Conservation (phyloP, 169 alveolate species). For the Plasmodium ovale region DNA sequence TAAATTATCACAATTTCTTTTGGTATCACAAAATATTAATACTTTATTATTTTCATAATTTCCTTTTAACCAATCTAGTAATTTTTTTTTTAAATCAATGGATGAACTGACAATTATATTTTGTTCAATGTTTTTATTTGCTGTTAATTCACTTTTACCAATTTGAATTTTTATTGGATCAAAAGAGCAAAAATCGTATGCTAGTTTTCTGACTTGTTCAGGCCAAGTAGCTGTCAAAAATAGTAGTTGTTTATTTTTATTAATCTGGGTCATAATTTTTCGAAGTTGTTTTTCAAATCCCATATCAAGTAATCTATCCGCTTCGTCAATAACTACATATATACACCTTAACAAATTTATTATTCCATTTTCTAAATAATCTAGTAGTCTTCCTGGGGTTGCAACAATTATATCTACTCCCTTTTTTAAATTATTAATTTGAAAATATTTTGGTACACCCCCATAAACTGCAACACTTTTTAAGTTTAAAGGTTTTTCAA, state of each 20-base stretch:
- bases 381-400: slow-evolving; percentile 97
- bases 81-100: slow-evolving; percentile 79
- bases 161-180: slow-evolving; percentile 91
- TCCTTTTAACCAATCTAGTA: slow-evolving; percentile 79
- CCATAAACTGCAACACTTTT: slow-evolving; percentile 90
- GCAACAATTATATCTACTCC: slow-evolving; percentile 97
- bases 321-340: slow-evolving; percentile 97
- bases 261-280: slow-evolving; percentile 90
- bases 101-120: slow-evolving; percentile 83
- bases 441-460: slow-evolving; percentile 87
- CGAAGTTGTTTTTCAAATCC: slow-evolving; percentile 95
- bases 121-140: slow-evolving; percentile 89
- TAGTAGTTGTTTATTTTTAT: slow-evolving; percentile 94
- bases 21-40: slow-evolving; percentile 87
- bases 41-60: slow-evolving; percentile 84
- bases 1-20: slow-evolving; percentile 89
- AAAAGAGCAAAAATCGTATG: slow-evolving; percentile 90
- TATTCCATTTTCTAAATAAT: slow-evolving; percentile 90
- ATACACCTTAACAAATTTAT: slow-evolving; percentile 91
- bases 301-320: slow-evolving; percentile 98
- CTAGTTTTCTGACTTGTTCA: slow-evolving; percentile 88
- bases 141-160: slow-evolving; percentile 91
- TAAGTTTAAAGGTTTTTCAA: slow-evolving; percentile 79
- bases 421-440: slow-evolving; percentile 83
- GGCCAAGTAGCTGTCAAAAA: slow-evolving; percentile 97